Base-by-base conservation (phyloP, 257 asterid genomes). In the Avicennia marina region DNA sequence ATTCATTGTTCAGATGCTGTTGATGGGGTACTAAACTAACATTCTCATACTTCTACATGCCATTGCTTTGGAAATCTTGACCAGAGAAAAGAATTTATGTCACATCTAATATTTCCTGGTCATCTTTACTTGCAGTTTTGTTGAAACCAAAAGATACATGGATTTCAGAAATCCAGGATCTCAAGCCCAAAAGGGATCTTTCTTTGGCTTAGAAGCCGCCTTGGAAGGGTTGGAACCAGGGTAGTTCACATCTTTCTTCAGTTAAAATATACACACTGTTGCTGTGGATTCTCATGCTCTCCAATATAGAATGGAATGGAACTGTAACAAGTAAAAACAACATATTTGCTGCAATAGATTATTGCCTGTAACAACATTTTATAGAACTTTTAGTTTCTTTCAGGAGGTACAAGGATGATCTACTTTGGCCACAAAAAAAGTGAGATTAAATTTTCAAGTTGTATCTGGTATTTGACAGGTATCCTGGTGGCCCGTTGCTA, bases 401-500 rank as follows among this genome's bases (percentile, higher is more conserved):
- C n/a, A n/a, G n/a, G n/a, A n/a, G n/a, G n/a, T n/a, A n/a, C n/a
- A n/a, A n/a, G n/a, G n/a, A n/a, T n/a, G n/a, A n/a, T n/a, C n/a
- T n/a, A n/a, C n/a, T n/a, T n/a, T n/a, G n/a, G n/a, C n/a, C n/a
- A n/a, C n/a, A n/a, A n/a, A n/a, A n/a, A n/a, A n/a, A n/a, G n/a
- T n/a, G 13, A 36, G 10, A 36, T 11, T 5, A 36, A 11, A 36
- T 7, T 36, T 36, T 12, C 33, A n/a, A n/a, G n/a, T 29, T 5
- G 41, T 2, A 5, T 36, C 12, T 36, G 41, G 41, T 36, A 5
- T 36, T 22, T 48, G 2, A 60, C 64, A 88, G 96, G 62, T 89
- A 89, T 53, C 97, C 97, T 2, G 95, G 97, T 33, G 95, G 97
- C 17, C 97, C 95, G n/a, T 48, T 89, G 78, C 66, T 89, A 20